phyloP scores from a whole-genome alignment of 345 rosid species.

The Populus alba region DNA sequence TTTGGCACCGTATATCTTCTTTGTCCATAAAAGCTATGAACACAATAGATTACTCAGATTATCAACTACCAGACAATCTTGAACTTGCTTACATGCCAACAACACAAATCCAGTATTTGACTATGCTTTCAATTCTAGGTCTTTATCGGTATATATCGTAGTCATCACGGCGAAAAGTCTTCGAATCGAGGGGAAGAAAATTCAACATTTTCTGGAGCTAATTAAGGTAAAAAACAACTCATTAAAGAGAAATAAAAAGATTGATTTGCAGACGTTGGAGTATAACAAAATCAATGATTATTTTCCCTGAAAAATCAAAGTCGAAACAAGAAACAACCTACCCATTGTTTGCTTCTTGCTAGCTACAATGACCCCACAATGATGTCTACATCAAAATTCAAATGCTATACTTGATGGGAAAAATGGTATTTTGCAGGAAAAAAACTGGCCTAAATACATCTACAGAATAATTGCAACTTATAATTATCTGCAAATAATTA shows the following conservation, averaged over 20 bases:
- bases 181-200: conserved; percentile 47
- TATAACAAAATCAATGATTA: conserved; percentile 14
- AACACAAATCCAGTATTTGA: background rate
- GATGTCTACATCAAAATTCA: too few species aligned
- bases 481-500: too few species aligned
- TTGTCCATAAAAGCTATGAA: background rate
- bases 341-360: too few species aligned
- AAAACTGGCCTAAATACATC: too few species aligned
- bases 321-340: background rate
- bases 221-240: conserved; percentile 5
- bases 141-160: conserved; percentile 13
- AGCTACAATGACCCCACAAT: too few species aligned
- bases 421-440: too few species aligned
- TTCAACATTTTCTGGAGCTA: conserved; percentile 45
- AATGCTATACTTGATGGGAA: too few species aligned
- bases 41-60: background rate
- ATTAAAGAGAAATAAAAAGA: background rate
- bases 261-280: conserved; percentile 21
- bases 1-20: too few species aligned
- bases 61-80: background rate
- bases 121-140: conserved; percentile 46
- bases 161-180: conserved; percentile 43
- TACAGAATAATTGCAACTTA: too few species aligned
- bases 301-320: conserved; percentile 36
- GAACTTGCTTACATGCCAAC: conserved; percentile 2